Evolutionary conservation across 179 eudicot species (phyloP).

Genomic region (Patellifolia procumbens): DNA sequence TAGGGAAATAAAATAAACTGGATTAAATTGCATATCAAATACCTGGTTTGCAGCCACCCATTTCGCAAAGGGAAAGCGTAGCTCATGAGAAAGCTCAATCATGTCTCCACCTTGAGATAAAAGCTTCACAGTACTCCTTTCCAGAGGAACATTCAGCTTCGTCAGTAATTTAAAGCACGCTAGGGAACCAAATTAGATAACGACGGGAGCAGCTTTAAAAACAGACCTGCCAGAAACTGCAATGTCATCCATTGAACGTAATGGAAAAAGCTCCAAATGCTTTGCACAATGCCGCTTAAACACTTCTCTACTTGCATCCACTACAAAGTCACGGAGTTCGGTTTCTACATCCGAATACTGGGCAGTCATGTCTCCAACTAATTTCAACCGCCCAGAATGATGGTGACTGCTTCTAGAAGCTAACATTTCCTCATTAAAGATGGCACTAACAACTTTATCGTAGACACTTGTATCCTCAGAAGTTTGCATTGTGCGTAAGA

Average conservation of each 20-base stretch:
- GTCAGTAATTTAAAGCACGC: constrained; percentile 18
- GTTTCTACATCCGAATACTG: constrained; percentile 65
- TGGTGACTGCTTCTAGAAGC: constrained; percentile 50
- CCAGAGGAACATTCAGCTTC: constrained; percentile 16
- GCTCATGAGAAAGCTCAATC: constrained; percentile 84
- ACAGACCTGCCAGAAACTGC: constrained; percentile 56
- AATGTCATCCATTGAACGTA: constrained; percentile 64
- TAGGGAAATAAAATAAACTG: background rate
- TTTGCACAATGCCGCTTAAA: constrained; percentile 80
- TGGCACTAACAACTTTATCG: constrained; percentile 81
- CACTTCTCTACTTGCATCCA: constrained; percentile 57
- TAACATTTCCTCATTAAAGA: constrained; percentile 71
- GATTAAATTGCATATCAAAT: constrained; percentile 2
- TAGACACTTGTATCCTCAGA: constrained; percentile 87
- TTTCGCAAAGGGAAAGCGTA: constrained; percentile 76
- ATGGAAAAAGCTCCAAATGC: constrained; percentile 70
- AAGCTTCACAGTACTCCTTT: constrained; percentile 77
- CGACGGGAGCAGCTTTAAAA: constrained; percentile 10
- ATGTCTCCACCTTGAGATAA: constrained; percentile 89
- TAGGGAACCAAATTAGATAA: constrained; percentile 12
- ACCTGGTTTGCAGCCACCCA: constrained; percentile 88
- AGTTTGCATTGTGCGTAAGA: constrained; percentile 76
- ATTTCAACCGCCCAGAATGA: constrained; percentile 49
- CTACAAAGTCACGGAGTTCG: constrained; percentile 66
- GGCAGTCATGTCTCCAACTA: constrained; percentile 45